Evolutionary conservation across 805 yeast genomes (phyloP).

Genomic region (Teunomyces pallodes): DNA sequence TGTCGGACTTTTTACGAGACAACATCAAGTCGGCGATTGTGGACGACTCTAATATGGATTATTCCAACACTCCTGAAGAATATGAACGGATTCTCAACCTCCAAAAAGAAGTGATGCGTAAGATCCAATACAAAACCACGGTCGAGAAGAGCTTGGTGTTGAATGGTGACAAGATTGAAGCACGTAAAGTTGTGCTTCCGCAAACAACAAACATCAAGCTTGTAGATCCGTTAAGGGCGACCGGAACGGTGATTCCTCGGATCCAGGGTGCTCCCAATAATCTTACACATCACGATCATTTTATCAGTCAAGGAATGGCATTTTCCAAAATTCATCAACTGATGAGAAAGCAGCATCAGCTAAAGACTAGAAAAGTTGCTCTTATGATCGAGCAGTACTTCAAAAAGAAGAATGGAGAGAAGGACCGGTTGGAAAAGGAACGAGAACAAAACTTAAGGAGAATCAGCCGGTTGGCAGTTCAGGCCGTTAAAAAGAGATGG

Average conservation of each 20-base stretch:
- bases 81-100: constrained; percentile 53
- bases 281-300: constrained; percentile 66
- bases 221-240: constrained; percentile 46
- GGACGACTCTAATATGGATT: constrained; percentile 36
- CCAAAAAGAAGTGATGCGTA: constrained; percentile 48
- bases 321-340: constrained; percentile 71
- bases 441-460: constrained; percentile 66
- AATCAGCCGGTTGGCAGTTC: constrained; percentile 77
- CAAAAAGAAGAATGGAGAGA: constrained; percentile 82
- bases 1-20: constrained; percentile 24
- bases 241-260: constrained; percentile 39
- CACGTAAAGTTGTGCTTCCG: constrained; percentile 45
- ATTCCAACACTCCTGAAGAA: constrained; percentile 47
- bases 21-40: constrained; percentile 35
- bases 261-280: constrained; percentile 41
- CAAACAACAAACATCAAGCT: constrained; percentile 39
- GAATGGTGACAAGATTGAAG: constrained; percentile 48
- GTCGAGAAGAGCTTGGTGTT: constrained; percentile 37
- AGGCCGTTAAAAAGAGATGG: constrained; percentile 90
- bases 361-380: constrained; percentile 70
- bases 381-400: constrained; percentile 84
- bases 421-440: constrained; percentile 74
- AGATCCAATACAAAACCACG: constrained; percentile 42
- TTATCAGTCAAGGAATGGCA: constrained; percentile 71
- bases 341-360: constrained; percentile 58